Evolutionary conservation across 352 stramenopile genomes (phyloP), one percentile per base, ranked within the genome.

Genomic region (Aphanomyces invadans): DNA sequence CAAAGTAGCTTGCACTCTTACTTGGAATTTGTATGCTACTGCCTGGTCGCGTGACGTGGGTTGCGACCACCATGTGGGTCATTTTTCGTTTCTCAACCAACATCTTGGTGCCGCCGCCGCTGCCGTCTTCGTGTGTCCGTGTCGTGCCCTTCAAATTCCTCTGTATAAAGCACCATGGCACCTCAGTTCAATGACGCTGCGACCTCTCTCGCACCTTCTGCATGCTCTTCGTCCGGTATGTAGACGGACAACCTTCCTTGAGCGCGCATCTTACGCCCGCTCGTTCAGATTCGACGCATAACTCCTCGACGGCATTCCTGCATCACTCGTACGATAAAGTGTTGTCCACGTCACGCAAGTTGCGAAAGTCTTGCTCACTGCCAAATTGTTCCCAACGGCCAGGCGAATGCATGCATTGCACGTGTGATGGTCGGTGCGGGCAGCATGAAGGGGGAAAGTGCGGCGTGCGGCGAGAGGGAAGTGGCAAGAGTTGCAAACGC

Each of bases 401-500:
- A 0, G 79, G 80, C 51, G 79, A 83, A 56, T 90, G 81, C 72
- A 90, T 90, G 81, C 81, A 90, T 71, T 90, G 82, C 74, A 85
- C 82, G n/a, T 90, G 82, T 57, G 82, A 90, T 68, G 82, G 82
- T 33, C 76, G 76, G 23, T 90, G 81, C 62, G 81, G 81, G 23
- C 74, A 74, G 25, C 81, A 90, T 69, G 71, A 68, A 42, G 44
- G 69, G 3, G 81, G 81, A 17, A 77, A 55, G 46, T 90, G 81
- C 65, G 81, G 81, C 44, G 74, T 80, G 36, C 75, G 78, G 1
- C 73, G 82, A 29, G 82, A 90, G 39, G 82, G 82, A 46, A 86
- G 74, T 21, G 82, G 78, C 45, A 76, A 77, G 62, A 74, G 75
- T 63, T 90, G 82, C 74, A 88, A 89, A 70, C 76, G 74, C 45